Base-by-base conservation (phyloP, 2,329 filamentous ascomycete species). In the Hymenotorrendiella dingleyae region DNA sequence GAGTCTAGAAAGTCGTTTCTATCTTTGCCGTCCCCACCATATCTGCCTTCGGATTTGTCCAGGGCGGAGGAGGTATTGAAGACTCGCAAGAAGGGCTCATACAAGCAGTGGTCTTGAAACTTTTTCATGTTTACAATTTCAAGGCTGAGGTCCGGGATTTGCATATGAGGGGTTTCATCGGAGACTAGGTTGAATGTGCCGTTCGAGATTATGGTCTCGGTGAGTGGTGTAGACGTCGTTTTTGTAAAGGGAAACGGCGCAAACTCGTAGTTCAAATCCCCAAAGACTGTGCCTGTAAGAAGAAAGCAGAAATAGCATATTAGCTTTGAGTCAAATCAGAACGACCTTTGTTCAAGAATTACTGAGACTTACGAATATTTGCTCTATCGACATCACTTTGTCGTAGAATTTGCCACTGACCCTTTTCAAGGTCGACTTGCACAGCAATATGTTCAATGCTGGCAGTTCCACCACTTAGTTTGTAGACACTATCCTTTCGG, bases 41-140 rank as follows among this genome's bases (percentile, higher is more conserved):
- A 28, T 33, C 19, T 26, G 8, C n/a, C 12, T 21, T 7, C 10
- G 16, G 30, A 16, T 2, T 38, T 17, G 8, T 28, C 22, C 4
- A 36, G 19, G 6, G 33, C 8, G 10, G 19, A 40, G 6, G 6
- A 3, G 9, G 22, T 32, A 14, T 36, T 33, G 21, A 44, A 45
- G 12, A 46, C 44, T 8, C 44, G 36, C 2, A 51, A 43, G 36
- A 52, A 52, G 5, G 51, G 51, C 19, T 52, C 47, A 4, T 40
- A 26, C 1, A 43, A 10, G 27, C 21, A 28, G 12, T 27, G 8
- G 10, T 23, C 6, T 10, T 46, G 4, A 30, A 52, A 52, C 4
- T 11, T 4, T 3, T 36, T 10, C 41, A 52, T 47, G 6, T 45
- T 42, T 9, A 22, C 21, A 20, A 52, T 46, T 7, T 7, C 22